Base-by-base conservation (phyloP, 306 rosid species). In the Astragalus membranaceus region DNA sequence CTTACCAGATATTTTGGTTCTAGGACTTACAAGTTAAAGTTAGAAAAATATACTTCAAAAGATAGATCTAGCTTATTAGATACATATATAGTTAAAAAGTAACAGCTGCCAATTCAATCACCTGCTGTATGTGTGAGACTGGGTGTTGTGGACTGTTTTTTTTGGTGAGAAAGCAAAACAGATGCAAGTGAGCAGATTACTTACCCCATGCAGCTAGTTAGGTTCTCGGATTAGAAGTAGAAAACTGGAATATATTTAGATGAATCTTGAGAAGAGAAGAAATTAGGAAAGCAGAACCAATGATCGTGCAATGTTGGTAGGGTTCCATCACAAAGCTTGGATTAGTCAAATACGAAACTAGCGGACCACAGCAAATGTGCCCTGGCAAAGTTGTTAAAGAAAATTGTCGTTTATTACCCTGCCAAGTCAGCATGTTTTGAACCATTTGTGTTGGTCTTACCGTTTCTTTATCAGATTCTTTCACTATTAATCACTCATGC, bases 291-390 rank as follows among this genome's bases (percentile, higher is more conserved):
- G 35, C 32, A 82, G 35, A 75, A 36, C 75, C 80, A 65, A 74
- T 36, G 35, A 78, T 74, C 23, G 72, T 72, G 69, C 41, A n/a
- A 35, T 9, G 30, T 48, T 51, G 60, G 50, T 58, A 74, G 54
- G 52, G 69, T 41, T 50, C 33, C 36, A 26, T 26, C 30, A 26
- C 30, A 26, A 67, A 48, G 29, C 71, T 59, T 57, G 59, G 17
- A 48, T 35, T 8, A 48, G 42, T 69, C 61, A 71, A 46, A 73
- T 67, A 75, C n/a, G 56, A 67, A 82, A 79, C 74, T 56, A 75
- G 71, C 76, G 84, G 81, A 75, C 48, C 81, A 72, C 15, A 79
- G 11, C 47, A 35, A 71, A 65, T 30, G 66, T 53, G 75, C 65
- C 61, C 53, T 4, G 8, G 43, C 78, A 68, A 50, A 52, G 61